Conservation (phyloP, 345 rosid species). For the Acer yangbiense region DNA sequence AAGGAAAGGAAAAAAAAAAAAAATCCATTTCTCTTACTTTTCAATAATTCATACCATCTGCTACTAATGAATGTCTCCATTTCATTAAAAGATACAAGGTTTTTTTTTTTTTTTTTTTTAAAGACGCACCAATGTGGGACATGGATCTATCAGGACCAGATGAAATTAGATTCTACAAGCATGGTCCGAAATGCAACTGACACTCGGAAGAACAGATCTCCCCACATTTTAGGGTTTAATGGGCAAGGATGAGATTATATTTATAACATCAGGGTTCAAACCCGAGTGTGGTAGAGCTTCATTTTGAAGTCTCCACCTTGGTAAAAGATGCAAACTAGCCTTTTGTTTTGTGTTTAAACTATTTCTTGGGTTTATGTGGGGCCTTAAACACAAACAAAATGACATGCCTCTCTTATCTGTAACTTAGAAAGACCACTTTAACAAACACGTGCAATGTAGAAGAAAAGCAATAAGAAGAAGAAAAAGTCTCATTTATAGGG, state of each 20-base stretch:
- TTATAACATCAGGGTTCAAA: no score
- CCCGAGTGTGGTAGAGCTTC: no score
- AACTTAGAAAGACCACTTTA: conserved; percentile 20
- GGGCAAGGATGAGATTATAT: no score
- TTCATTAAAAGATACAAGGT: not conserved
- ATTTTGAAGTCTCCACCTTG: no score
- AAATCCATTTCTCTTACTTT: conserved; percentile 10
- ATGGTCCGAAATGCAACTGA: no score
- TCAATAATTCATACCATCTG: conserved; percentile 18
- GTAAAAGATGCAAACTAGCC: no score
- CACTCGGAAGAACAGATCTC: no score
- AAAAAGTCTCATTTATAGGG: conserved; percentile 3
- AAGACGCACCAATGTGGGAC: no score
- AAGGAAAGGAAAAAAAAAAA: not conserved
- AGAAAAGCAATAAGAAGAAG: conserved; percentile 24
- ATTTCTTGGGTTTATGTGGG: conserved; percentile 18
- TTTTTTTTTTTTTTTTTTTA: no score
- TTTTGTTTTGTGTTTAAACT: conserved; percentile 2
- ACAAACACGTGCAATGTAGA: conserved; percentile 36
- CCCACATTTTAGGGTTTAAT: no score
- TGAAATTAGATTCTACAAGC: no score
- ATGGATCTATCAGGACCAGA: no score
- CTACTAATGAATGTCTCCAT: conserved; percentile 11
- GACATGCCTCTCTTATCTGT: not conserved
- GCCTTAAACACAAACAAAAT: not conserved